Evolutionary conservation across 208 protist genomes (phyloP), one percentile per base, ranked within the genome.

Genomic region (Trypanosoma rangeli): DNA sequence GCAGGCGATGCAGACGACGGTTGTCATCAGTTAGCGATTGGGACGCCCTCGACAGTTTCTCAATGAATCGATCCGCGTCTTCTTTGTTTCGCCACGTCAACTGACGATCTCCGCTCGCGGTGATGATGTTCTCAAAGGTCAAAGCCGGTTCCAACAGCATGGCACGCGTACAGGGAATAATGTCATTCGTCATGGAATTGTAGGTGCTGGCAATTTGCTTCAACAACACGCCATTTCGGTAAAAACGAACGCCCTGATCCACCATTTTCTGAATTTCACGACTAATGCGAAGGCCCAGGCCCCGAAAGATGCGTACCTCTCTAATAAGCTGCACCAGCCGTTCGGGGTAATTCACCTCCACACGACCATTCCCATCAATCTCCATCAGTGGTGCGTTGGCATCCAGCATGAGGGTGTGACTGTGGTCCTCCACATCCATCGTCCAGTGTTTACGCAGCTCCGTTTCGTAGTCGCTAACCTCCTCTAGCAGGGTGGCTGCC

Each of bases 171-270:
- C 78, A 90, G 0, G 86, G 90, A 74, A 98, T 98, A 69, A 98
- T 92, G 70, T 97, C 82, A 3, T 88, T 75, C 20, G 81, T 77
- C 86, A 97, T 95, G 56, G 84, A 89, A 72, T 98, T 98, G 83
- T 98, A 98, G 46, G 87, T 93, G 74, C 89, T 95, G 13, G 94
- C 94, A 26, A 98, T 91, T 65, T 97, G 90, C 82, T 97, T 96
- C 59, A 98, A 76, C 2, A 83, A 83, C 13, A 96, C 79, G 42
- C 89, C 94, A 73, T 89, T 94, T 12, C 78, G 71, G 71, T 94
- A 92, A 69, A 95, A 97, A 59, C 90, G 82, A 22, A 79, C 60
- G 7, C 91, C 94, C 55, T 94, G 82, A 68, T 94, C 83, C 12
- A 86, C 81, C 26, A 97, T 85, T 8, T 76, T 71, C 16, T 68